Evolutionary conservation across 1,284 basidiomycete species (phyloP).

Genomic region (Ganoderma multipileum): DNA sequence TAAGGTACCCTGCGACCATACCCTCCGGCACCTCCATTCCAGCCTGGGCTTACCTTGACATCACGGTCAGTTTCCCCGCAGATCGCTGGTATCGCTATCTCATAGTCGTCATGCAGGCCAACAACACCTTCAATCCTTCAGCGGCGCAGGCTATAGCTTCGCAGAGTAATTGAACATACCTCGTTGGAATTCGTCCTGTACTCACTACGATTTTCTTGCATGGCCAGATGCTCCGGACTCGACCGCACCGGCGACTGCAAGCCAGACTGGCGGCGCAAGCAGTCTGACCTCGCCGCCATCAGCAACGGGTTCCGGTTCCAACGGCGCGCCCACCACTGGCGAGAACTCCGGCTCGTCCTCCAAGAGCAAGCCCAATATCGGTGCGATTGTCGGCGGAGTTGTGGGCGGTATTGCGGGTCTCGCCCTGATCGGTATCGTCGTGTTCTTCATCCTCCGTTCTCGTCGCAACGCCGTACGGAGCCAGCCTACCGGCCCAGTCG

Average conservation of each 20-base stretch:
- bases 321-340: slow-evolving; percentile 3
- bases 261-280: neutral
- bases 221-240: slow-evolving; percentile 15
- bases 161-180: neutral
- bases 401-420: slow-evolving; percentile 20
- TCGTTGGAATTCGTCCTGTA: neutral
- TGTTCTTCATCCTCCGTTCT: slow-evolving; percentile 23
- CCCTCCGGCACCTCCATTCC: slow-evolving; percentile 21
- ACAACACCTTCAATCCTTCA: slow-evolving; percentile 14
- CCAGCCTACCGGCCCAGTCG: slow-evolving; percentile 16
- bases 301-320: neutral
- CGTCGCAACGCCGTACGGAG: slow-evolving; percentile 15
- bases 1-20: slow-evolving; percentile 19
- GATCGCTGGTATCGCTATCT: neutral
- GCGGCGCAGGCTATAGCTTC: slow-evolving; percentile 11
- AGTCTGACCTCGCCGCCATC: slow-evolving; percentile 4
- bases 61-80: slow-evolving; percentile 12
- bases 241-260: slow-evolving; percentile 7
- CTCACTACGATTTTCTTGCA: neutral
- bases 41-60: slow-evolving; percentile 27
- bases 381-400: slow-evolving; percentile 21
- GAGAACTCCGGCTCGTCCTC: slow-evolving; percentile 6
- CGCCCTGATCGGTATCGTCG: slow-evolving; percentile 12
- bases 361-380: slow-evolving; percentile 23
- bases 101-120: neutral